These are phyloP conservation scores for Grosmannia huntii DNA, from an alignment of 2,329 filamentous ascomycete species.

Conservation along the genomic window DNA sequence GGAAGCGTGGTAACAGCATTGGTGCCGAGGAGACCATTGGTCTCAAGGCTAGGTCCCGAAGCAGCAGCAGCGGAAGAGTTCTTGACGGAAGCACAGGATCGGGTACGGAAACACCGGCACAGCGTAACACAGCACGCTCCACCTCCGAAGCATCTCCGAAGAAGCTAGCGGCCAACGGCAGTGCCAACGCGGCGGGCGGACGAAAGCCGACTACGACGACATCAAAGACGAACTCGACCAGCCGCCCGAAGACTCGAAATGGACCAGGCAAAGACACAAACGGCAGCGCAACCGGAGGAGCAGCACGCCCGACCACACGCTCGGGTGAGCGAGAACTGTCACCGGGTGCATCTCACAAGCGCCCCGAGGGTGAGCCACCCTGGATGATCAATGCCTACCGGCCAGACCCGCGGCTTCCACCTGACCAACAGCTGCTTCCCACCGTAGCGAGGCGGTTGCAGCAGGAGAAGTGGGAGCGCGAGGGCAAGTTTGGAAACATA, in stretches of 20 bases:
- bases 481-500: slow-evolving; percentile 71
- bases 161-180: slow-evolving; percentile 26
- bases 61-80: slow-evolving; percentile 41
- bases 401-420: slow-evolving; percentile 83
- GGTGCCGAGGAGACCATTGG: slow-evolving; percentile 43
- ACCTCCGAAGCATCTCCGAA: slow-evolving; percentile 40
- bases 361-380: slow-evolving; percentile 86
- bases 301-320: slow-evolving; percentile 49
- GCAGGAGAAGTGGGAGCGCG: slow-evolving; percentile 90
- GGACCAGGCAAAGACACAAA: slow-evolving; percentile 32
- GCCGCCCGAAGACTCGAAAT: slow-evolving; percentile 51
- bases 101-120: background rate
- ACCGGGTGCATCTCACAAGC: slow-evolving; percentile 36
- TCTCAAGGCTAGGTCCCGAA: slow-evolving; percentile 54
- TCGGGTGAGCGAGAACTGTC: slow-evolving; percentile 44
- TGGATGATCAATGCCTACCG: slow-evolving; percentile 95
- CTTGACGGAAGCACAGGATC: background rate
- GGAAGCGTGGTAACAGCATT: slow-evolving; percentile 43
- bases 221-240: slow-evolving; percentile 20
- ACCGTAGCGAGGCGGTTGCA: slow-evolving; percentile 84
- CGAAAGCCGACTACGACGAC: slow-evolving; percentile 32
- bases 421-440: slow-evolving; percentile 88
- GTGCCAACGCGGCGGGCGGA: slow-evolving; percentile 9
- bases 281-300: slow-evolving; percentile 9
- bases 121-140: slow-evolving; percentile 17